Percentiles rank a stretch among this genome's conserved stretches.
Conservation (phyloP, 2,329 filamentous ascomycete species). For the Curvularia spicifera region DNA sequence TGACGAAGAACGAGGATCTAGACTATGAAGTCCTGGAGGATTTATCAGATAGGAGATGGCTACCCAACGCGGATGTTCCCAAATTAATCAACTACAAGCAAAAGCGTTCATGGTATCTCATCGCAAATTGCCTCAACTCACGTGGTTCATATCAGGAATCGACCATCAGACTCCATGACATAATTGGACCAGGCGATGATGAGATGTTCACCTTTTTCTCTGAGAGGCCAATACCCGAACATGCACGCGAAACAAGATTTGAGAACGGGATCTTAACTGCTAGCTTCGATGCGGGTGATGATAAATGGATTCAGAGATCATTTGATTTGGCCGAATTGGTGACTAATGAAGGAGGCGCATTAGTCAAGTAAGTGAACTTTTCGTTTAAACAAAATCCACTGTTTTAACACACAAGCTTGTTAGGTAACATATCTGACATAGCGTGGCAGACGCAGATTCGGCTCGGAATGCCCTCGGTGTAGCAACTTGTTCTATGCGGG, state of each 20-base stretch:
- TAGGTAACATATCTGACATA: too few species aligned
- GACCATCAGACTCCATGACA: neutral
- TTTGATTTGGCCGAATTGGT: neutral
- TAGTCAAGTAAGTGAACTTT: neutral
- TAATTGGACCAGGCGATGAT: neutral
- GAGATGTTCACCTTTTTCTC: neutral
- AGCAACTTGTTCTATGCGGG: neutral
- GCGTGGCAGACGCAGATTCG: neutral
- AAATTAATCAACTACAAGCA: neutral
- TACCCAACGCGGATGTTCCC: neutral
- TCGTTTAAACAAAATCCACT: neutral
- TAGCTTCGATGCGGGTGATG: neutral
- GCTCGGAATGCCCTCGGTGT: neutral
- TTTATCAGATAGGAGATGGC: neutral
- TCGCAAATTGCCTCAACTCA: neutral
- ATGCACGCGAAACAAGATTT: neutral
- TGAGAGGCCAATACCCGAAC: neutral
- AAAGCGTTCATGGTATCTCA: neutral
- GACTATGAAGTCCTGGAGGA: neutral
- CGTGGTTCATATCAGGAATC: neutral
- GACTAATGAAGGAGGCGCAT: neutral
- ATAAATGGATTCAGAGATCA: neutral
- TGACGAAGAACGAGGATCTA: neutral
- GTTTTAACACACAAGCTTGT: too few species aligned
- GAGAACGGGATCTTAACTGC: neutral